A percentile compares a stretch with the other conserved stretches of the same genome.
Evolutionary conservation across 2,329 filamentous ascomycete species (phyloP).

Genomic region (Talaromyces funiculosus): DNA sequence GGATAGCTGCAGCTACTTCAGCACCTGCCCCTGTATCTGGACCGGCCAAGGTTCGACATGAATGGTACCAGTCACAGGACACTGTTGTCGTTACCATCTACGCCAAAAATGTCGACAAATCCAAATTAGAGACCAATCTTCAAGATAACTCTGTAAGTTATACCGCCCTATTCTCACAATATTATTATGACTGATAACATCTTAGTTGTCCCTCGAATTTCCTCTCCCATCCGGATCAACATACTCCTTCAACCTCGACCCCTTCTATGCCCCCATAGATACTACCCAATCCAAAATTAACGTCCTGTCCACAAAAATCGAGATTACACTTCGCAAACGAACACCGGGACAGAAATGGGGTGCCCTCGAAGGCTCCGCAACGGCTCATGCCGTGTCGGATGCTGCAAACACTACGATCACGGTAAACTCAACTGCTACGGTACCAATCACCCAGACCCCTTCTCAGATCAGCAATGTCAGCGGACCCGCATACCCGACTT

Average conservation of each 20-base stretch:
- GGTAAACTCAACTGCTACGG: slow-evolving; percentile 6
- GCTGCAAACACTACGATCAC: slow-evolving; percentile 3
- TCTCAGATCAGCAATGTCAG: slow-evolving; percentile 18
- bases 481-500: slow-evolving; percentile 71
- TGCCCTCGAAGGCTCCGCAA: slow-evolving; percentile 46
- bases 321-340: slow-evolving; percentile 66
- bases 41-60: slow-evolving; percentile 59
- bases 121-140: slow-evolving; percentile 50
- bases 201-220: slow-evolving; percentile 53
- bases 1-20: slow-evolving; percentile 8
- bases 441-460: slow-evolving; percentile 7
- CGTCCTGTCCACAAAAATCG: slow-evolving; percentile 73
- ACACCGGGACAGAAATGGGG: slow-evolving; percentile 63
- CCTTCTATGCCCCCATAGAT: slow-evolving; percentile 63
- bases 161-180: not conserved
- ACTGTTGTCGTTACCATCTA: slow-evolving; percentile 60
- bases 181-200: slow-evolving; percentile 4
- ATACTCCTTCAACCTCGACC: slow-evolving; percentile 59
- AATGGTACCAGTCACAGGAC: slow-evolving; percentile 63
- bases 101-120: slow-evolving; percentile 58
- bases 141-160: slow-evolving; percentile 41
- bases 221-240: slow-evolving; percentile 49
- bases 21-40: slow-evolving; percentile 7
- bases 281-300: slow-evolving; percentile 54
- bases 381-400: slow-evolving; percentile 20